phyloP scores from a whole-genome alignment of 148 eudicot genomes.

The Diospyros kaki region DNA sequence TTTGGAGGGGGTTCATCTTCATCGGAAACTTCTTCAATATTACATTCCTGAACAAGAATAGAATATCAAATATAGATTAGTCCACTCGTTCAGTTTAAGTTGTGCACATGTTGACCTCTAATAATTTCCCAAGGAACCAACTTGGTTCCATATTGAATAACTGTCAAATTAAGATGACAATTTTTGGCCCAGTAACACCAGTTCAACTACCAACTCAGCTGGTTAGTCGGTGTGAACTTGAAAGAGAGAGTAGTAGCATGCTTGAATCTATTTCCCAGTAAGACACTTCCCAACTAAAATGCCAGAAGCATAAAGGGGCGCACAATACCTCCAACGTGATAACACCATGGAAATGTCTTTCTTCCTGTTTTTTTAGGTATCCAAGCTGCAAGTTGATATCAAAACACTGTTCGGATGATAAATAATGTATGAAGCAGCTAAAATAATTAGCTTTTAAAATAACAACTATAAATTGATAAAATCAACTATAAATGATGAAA shows the following conservation, averaged over 20 bases:
- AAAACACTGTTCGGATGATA: not conserved
- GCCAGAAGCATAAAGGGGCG: not conserved
- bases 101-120: not conserved
- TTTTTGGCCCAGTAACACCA: not conserved
- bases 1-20: conserved; percentile 81
- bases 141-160: not conserved
- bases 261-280: conserved; percentile 2
- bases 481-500: not conserved
- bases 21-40: conserved; percentile 81
- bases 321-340: conserved; percentile 84
- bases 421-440: not conserved
- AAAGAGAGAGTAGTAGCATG: not conserved
- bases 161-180: no score
- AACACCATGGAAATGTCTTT: conserved; percentile 90
- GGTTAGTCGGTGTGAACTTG: not conserved
- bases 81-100: no score
- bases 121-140: not conserved
- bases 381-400: conserved; percentile 71
- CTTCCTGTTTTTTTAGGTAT: conserved; percentile 96
- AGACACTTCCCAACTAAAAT: not conserved
- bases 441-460: not conserved
- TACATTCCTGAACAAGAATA: conserved; percentile 62
- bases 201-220: no score
- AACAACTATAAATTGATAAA: not conserved
- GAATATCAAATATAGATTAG: not conserved